Conservation (phyloP, 2,329 filamentous ascomycete species). For the Aulographum hederae region DNA sequence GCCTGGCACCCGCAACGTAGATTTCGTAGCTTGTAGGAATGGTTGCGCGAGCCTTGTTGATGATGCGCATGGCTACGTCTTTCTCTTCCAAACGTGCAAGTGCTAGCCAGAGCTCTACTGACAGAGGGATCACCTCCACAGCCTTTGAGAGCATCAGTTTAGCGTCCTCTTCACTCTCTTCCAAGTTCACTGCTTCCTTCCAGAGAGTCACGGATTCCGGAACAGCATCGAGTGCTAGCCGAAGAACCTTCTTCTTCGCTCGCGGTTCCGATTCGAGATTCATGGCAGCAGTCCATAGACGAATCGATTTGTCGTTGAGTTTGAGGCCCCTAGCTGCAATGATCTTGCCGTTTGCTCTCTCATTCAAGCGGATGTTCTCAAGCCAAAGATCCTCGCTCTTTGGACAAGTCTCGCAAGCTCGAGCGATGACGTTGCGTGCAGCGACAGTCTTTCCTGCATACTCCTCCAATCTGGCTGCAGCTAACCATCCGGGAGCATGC, state of each 20-base stretch:
- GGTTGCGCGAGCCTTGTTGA: conserved; percentile 89
- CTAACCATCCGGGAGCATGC: conserved; percentile 91
- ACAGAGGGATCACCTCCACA: conserved; percentile 83
- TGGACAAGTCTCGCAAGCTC: conserved; percentile 78
- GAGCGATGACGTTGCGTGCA: conserved; percentile 70
- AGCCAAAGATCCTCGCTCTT: conserved; percentile 93
- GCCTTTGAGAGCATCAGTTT: conserved; percentile 81
- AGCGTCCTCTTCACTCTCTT: conserved; percentile 79
- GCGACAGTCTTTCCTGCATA: conserved; percentile 81
- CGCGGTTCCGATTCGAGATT: conserved; percentile 66
- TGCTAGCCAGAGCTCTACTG: conserved; percentile 88
- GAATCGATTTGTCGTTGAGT: conserved; percentile 72
- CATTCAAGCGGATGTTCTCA: conserved; percentile 86
- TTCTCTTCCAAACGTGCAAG: conserved; percentile 77
- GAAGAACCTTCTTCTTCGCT: conserved; percentile 82
- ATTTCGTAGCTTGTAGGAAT: conserved; percentile 87
- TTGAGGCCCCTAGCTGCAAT: conserved; percentile 89
- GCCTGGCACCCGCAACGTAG: conserved; percentile 82
- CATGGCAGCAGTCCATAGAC: conserved; percentile 91
- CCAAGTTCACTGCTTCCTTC: conserved; percentile 93
- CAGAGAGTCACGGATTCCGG: conserved; percentile 92
- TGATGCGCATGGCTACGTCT: conserved; percentile 81
- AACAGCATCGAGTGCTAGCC: conserved; percentile 80
- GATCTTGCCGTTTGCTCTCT: conserved; percentile 82
- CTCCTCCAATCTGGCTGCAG: conserved; percentile 80